Evolutionary conservation across 768 basidiomycete genomes (phyloP).

Genomic region (Boletus eberwhitei): DNA sequence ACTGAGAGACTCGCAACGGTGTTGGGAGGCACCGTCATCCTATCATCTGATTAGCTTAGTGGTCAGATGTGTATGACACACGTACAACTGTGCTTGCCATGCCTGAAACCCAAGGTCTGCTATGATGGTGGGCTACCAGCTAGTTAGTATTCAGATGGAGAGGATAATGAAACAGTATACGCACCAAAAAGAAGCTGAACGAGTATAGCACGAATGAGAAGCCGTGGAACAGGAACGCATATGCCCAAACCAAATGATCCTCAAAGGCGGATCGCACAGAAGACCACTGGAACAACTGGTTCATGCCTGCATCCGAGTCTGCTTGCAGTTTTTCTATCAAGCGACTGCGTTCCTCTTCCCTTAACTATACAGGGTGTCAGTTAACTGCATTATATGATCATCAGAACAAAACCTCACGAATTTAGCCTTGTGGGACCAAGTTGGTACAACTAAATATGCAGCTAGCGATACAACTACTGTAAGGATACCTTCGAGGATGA

Average conservation of each 20-base stretch:
- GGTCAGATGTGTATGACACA: not conserved
- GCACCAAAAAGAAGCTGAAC: constrained; percentile 53
- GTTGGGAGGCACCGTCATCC: constrained; percentile 59
- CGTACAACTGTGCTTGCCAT: constrained; percentile 60
- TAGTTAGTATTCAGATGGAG: not conserved
- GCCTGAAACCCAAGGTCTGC: constrained; percentile 52
- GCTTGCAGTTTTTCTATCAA: constrained; percentile 47
- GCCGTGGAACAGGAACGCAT: constrained; percentile 59
- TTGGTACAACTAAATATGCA: constrained; percentile 55
- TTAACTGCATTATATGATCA: not conserved
- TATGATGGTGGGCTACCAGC: constrained; percentile 55
- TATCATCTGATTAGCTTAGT: constrained; percentile 15
- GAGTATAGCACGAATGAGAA: constrained; percentile 59
- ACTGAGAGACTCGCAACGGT: constrained; percentile 48
- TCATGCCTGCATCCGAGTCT: constrained; percentile 52
- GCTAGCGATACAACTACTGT: constrained; percentile 46
- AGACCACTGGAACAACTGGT: constrained; percentile 55
- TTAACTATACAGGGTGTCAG: constrained; percentile 38
- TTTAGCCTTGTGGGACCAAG: constrained; percentile 55
- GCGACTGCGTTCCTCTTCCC: constrained; percentile 46
- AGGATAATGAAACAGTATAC: not conserved
- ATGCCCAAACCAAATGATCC: constrained; percentile 59
- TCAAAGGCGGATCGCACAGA: constrained; percentile 54
- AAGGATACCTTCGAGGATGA: constrained; percentile 54
- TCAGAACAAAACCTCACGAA: constrained; percentile 39